Evolutionary conservation across 2,329 filamentous ascomycete genomes (phyloP).

Genomic region (Ampelomyces quisqualis): DNA sequence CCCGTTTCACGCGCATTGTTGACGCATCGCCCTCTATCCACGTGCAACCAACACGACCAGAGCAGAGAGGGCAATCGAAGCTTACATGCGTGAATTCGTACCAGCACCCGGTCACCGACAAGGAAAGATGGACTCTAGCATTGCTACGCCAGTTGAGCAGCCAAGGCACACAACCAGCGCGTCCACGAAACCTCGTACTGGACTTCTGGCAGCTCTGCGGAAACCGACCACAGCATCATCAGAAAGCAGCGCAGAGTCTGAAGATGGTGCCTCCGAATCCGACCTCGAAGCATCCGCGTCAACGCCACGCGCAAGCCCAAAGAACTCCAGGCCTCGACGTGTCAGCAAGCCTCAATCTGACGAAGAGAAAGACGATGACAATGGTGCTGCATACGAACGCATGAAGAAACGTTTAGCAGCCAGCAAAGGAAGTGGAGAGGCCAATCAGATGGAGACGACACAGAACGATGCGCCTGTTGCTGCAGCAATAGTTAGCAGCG

Average conservation of each 20-base stretch:
- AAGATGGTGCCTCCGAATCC: slow-evolving; percentile 28
- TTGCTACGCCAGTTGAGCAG: background rate
- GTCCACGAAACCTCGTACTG: slow-evolving; percentile 21
- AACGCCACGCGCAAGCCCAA: background rate
- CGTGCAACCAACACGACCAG: too few species aligned
- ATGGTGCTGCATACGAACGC: slow-evolving; percentile 49
- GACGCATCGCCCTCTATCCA: too few species aligned
- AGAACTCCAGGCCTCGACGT: background rate
- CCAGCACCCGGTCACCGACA: too few species aligned
- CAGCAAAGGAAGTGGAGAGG: slow-evolving; percentile 17
- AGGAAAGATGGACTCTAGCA: background rate
- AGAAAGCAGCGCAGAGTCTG: slow-evolving; percentile 46
- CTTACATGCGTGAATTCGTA: too few species aligned
- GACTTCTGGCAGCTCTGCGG: slow-evolving; percentile 25
- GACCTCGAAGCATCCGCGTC: slow-evolving; percentile 7
- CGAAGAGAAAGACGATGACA: slow-evolving; percentile 29
- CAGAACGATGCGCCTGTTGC: slow-evolving; percentile 5
- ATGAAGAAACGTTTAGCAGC: slow-evolving; percentile 50
- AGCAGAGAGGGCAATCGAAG: too few species aligned
- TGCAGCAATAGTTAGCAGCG: slow-evolving; percentile 18
- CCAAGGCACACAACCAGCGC: slow-evolving; percentile 13
- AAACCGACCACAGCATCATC: slow-evolving; percentile 27
- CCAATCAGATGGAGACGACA: slow-evolving; percentile 4
- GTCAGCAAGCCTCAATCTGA: background rate
- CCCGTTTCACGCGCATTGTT: too few species aligned